These are phyloP conservation scores for Pyrus communis DNA, from an alignment of 306 rosid species.

Conservation along the genomic window DNA sequence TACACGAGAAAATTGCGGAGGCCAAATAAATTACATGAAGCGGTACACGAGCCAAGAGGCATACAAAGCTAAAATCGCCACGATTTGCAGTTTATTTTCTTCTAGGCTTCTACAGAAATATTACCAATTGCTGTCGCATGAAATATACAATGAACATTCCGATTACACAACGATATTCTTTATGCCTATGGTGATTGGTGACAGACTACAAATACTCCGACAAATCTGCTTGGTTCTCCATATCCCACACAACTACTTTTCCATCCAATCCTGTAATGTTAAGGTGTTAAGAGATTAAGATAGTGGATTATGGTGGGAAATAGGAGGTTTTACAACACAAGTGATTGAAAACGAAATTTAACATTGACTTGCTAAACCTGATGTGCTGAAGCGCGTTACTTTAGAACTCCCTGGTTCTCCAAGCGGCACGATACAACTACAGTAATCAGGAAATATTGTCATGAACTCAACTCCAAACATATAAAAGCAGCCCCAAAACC, in stretches of 20 bases:
- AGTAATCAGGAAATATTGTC: slow-evolving; percentile 24
- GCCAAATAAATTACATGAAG: neutral
- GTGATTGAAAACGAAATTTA: neutral
- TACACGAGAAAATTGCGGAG: neutral
- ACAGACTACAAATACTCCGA: slow-evolving; percentile 30
- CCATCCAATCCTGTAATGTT: slow-evolving; percentile 76
- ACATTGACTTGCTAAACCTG: slow-evolving; percentile 49
- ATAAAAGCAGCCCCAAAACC: slow-evolving; percentile 3
- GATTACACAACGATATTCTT: neutral
- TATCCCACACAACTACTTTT: slow-evolving; percentile 74
- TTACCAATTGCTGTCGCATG: slow-evolving; percentile 10
- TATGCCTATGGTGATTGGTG: neutral
- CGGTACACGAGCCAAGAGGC: neutral
- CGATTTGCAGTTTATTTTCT: neutral
- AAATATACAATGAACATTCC: slow-evolving; percentile 17
- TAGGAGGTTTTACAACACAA: neutral
- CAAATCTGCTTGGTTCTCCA: slow-evolving; percentile 73
- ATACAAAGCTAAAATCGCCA: slow-evolving; percentile 8
- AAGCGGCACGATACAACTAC: slow-evolving; percentile 69
- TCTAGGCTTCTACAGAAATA: slow-evolving; percentile 8
- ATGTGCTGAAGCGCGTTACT: slow-evolving; percentile 77
- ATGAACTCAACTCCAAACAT: neutral
- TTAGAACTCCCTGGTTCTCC: slow-evolving; percentile 36
- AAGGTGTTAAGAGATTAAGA: slow-evolving; percentile 1
- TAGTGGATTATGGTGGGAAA: neutral